Conservation (phyloP, 805 yeast species). For the Saccharomycopsis babjevae region DNA sequence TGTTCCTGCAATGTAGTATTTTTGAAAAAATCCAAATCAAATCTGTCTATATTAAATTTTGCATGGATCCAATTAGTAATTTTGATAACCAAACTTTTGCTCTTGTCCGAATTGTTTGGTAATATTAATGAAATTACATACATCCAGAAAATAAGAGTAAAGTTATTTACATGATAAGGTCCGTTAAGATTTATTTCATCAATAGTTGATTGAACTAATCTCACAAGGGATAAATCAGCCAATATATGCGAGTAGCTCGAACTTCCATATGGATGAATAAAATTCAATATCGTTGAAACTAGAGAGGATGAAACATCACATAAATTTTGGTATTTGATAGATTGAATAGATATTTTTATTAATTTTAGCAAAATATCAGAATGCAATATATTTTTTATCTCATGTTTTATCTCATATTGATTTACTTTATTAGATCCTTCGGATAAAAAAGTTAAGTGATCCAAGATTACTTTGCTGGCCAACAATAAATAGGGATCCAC, state of each 20-base stretch:
- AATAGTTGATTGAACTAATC: background rate
- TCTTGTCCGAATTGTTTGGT: background rate
- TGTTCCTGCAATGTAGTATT: background rate
- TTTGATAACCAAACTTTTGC: background rate
- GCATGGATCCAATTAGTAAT: background rate
- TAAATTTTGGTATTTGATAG: background rate
- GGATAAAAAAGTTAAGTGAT: background rate
- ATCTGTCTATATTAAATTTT: background rate
- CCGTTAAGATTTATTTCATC: background rate
- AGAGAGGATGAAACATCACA: background rate
- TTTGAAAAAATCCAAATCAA: background rate
- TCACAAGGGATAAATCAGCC: background rate
- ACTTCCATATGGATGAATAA: background rate
- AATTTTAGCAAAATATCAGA: background rate
- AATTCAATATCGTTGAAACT: background rate
- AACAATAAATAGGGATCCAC: background rate
- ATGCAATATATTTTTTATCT: background rate
- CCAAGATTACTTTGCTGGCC: background rate
- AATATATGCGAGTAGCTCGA: background rate
- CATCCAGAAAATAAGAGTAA: background rate
- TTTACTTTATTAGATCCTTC: background rate
- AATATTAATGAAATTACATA: background rate
- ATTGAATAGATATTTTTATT: background rate
- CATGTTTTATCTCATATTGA: background rate
- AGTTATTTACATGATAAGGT: background rate